Base-by-base conservation (phyloP, 495 filamentous ascomycete species). In the Talaromyces borbonicus region DNA sequence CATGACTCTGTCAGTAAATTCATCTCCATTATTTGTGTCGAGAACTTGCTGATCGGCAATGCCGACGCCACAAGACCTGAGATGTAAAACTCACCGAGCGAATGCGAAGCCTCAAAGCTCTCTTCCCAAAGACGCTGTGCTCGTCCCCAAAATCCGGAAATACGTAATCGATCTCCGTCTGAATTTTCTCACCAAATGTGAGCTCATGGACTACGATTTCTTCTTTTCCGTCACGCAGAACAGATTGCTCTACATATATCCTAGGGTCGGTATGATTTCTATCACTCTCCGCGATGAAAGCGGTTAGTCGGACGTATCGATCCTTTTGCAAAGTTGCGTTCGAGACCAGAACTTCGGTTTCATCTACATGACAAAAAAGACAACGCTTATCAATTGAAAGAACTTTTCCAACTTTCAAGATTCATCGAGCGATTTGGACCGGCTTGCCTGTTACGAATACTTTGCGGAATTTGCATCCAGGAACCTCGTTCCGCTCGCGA, bases 381-480 rank as follows among this genome's bases (percentile, higher is more conserved):
- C n/a, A n/a, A n/a, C 6, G 2, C 8, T 36, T 36, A 9, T 6
- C 30, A 4, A 3, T 36, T 36, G 11, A 18, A 32, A 4, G 8
- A 36, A 3, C 12, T 18, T 20, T 36, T 14, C 5, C 15, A 36
- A 3, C 4, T 12, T 16, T 7, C 47, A 43, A 18, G 49, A 12
- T 43, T 53, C 12, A 31, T 43, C 31, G n/a, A n/a, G n/a, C n/a
- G n/a, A n/a, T n/a, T n/a, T n/a, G n/a, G n/a, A n/a, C n/a, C n/a
- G n/a, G n/a, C n/a, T n/a, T 41, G 50, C 51, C 51, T 18, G 47
- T 38, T 11, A 50, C 16, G 31, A 50, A 50, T 2, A 53, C 26
- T 33, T 53, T 53, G 12, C 51, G 40, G 35, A 50, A 53, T 40
- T 25, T 35, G 40, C 20, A 33, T 5, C 51, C 51, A 3, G 38